phyloP scores from a whole-genome alignment of 345 rosid genomes.

The Aquilaria sinensis region DNA sequence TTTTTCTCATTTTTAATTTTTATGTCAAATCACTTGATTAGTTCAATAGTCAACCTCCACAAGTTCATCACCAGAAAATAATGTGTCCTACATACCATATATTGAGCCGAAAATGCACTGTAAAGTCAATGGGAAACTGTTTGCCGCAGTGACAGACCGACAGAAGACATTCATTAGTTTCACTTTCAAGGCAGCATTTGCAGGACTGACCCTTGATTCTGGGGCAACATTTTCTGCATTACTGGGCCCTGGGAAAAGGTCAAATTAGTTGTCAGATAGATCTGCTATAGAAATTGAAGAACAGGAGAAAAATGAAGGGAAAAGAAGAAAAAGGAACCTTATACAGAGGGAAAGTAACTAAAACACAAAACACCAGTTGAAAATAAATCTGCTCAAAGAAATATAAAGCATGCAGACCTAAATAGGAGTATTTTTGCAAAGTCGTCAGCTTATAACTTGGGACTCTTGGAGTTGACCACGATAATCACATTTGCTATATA shows the following conservation, averaged over 20 bases:
- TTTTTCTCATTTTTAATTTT: no score
- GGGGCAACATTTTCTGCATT: slow-evolving; percentile 50
- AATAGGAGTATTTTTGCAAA: no score
- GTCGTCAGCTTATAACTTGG: no score
- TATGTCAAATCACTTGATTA: background rate
- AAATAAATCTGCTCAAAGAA: no score
- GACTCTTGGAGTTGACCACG: no score
- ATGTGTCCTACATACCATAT: slow-evolving; percentile 44
- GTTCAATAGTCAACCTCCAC: background rate
- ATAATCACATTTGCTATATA: no score
- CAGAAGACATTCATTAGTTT: slow-evolving; percentile 77
- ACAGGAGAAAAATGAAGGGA: no score
- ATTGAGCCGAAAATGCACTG: slow-evolving; percentile 97
- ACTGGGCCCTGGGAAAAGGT: slow-evolving; percentile 49
- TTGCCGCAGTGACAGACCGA: slow-evolving; percentile 79
- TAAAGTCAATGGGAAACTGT: slow-evolving; percentile 86
- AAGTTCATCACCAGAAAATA: background rate
- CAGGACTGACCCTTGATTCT: slow-evolving; percentile 69
- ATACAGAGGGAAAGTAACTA: no score
- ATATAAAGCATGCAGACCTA: no score
- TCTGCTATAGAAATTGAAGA: background rate
- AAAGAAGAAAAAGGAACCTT: no score
- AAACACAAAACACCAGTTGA: no score
- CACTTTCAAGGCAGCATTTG: slow-evolving; percentile 54
- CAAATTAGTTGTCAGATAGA: slow-evolving; percentile 1